Evolutionary conservation across 1,284 basidiomycete species (phyloP), one percentile per base, ranked within the genome.

Genomic region (Sporisorium scitamineum): DNA sequence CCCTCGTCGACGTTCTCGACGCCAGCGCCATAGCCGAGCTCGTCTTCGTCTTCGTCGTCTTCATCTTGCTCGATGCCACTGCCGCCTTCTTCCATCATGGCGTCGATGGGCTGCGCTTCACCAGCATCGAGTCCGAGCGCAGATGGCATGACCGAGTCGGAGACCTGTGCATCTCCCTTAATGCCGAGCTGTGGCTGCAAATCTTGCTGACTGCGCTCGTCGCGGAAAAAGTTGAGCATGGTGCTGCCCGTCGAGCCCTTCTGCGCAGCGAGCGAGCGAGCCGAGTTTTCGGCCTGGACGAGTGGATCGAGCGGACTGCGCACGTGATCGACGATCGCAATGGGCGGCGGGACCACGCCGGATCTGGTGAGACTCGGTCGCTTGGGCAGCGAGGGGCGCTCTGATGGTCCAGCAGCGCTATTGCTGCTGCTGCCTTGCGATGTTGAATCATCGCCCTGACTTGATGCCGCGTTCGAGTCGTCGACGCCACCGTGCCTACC

Each of bases 341-440:
- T 65, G 18, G 74, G 67, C 20, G 78, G 75, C 7, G 73, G 71
- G 3, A 81, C 81, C n/a, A 71, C 73, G 27, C 69, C 61, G 11
- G 76, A 74, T 29, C 78, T 54, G 20, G 80, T 80, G 22, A 82
- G 69, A 52, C 78, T 78, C 5, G 81, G 81, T 31, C 80, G 74
- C 62, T 72, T 80, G 18, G 75, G 80, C 20, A 75, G 51, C 20
- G 51, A 45, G 0, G 79, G 78, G 4, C 73, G 61, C 13, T 69
- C 66, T 0, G 52, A 50, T 18, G 53, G 47, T 32, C 29, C 31
- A 11, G 14, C 27, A 11, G 26, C 31, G 24, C 50, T 8, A n/a
- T 34, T 39, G 50, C 7, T 44, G 26, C 26, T 37, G 50, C 5
- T 54, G 20, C 44, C 22, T 16, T 54, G 42, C 47, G 54, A 54